Base-by-base conservation (phyloP, 176 grass and related monocot genomes). In the Zoysia japonica region DNA sequence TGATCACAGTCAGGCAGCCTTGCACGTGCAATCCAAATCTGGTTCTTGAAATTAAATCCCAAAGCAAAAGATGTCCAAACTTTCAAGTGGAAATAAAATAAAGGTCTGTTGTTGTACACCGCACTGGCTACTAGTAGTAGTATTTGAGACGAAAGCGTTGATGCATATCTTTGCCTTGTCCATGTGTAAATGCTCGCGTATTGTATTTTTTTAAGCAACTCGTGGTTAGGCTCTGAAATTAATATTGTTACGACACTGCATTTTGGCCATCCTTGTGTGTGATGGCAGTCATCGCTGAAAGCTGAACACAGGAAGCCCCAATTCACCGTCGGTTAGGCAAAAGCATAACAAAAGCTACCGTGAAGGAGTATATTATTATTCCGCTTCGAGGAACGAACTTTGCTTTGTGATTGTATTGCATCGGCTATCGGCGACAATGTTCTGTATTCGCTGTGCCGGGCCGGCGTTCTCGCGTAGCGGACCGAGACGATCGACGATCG, bases 391-490 rank as follows among this genome's bases (percentile, higher is more conserved):
- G 75, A 40, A 39, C 3, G 4, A 16, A 43, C 5, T 53, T 40
- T 17, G 47, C 9, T 74, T 7, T 10, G 43, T 6, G 14, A 17
- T 14, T 71, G 2, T n/a, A 10, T 70, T 7, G 45, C 8, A 47
- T 47, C 3, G 4, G 3, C 1, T 55, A 0, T 28, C 28, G 28
- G 28, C 28, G 28, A 28, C 28, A 28, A 28, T 28, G 28, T n/a
- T 41, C 53, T 52, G 10, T 86, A 80, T 75, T 84, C 84, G 17
- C 9, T 86, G 47, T 86, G 88, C 80, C 84, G 75, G n/a, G 42
- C 70, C 13, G 6, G 1, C 47, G 54, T 79, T 55, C 20, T 15
- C 2, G 16, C 54, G 20, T 48, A 80, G 39, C 53, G 61, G 43
- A 17, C 15, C 11, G 80, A 83, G 60, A 78, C 72, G 80, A 16